Percentiles rank a stretch among this genome's conserved stretches.
phyloP scores from a whole-genome alignment of 305 asterid species.

The Plantago lanceolata region DNA sequence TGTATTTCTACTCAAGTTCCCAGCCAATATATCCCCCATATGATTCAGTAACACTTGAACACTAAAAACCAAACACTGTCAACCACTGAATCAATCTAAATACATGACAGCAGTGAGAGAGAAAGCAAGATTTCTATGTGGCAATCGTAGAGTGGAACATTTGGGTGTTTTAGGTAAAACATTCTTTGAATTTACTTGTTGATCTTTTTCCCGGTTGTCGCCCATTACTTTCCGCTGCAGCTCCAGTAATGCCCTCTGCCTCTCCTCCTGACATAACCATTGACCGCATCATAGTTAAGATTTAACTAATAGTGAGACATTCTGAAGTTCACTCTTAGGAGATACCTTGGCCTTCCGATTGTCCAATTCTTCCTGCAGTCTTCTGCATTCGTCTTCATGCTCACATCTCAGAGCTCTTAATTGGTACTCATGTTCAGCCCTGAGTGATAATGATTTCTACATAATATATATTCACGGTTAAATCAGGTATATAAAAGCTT shows the following conservation, averaged over 20 bases:
- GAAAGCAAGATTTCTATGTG: too few species aligned
- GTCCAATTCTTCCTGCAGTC: slow-evolving; percentile 83
- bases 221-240: slow-evolving; percentile 96
- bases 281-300: slow-evolving; percentile 17
- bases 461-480: slow-evolving; percentile 12
- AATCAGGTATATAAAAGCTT: too few species aligned
- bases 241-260: slow-evolving; percentile 79
- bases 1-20: too few species aligned
- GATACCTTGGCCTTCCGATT: slow-evolving; percentile 73
- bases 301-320: slow-evolving; percentile 22
- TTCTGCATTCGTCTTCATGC: slow-evolving; percentile 81
- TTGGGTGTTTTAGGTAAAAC: slow-evolving; percentile 30
- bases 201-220: slow-evolving; percentile 73
- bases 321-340: slow-evolving; percentile 21
- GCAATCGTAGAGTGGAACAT: slow-evolving; percentile 10
- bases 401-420: slow-evolving; percentile 73
- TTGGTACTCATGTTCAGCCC: slow-evolving; percentile 81
- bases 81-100: slow-evolving; percentile 1
- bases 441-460: slow-evolving; percentile 66
- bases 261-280: slow-evolving; percentile 70
- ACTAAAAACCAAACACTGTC: slow-evolving; percentile 7
- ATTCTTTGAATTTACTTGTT: slow-evolving; percentile 93
- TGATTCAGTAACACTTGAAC: slow-evolving; percentile 9
- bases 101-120: slow-evolving; percentile 12
- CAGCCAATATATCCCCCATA: too few species aligned